Base-by-base conservation (phyloP, 306 rosid genomes). In the Malus sylvestris region DNA sequence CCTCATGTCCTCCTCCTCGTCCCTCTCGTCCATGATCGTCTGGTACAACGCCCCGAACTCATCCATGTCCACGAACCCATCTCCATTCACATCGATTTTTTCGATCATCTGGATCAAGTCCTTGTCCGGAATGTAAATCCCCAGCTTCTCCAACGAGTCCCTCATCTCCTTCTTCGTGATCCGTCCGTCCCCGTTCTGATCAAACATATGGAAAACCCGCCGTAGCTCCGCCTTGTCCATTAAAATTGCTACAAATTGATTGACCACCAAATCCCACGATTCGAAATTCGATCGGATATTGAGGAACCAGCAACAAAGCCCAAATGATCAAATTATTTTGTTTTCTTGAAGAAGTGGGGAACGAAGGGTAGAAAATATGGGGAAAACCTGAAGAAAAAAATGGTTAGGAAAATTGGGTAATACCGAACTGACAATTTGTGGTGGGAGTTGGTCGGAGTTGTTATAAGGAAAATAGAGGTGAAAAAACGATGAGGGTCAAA, bases 121-220 rank as follows among this genome's bases (percentile, higher is more conserved):
- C 38, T 74, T 72, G 80, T 78, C 77, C 5, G 82, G 77, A 15
- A 82, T 82, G 68, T 46, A 78, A 46, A 82, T 82, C 23, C 82
- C 86, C 2, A 82, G 64, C 52, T 82, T 82, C 65, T 63, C 70
- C 30, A 82, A 58, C 18, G 80, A 78, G 40, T 78, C 74, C 5
- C 77, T 74, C n/a, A 78, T 73, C 73, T 82, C 82, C 62, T 62
- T 75, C 60, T 68, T 78, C 19, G 82, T 82, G 71, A 82, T 82
- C 42, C 76, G 60, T 2, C 85, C 85, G 46, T 82, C 85, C 1
- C 85, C 85, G 35, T 82, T 82, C 20, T 52, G 38, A 70, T 82
- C 85, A 49, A 82, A 82, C 85, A 82, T 82, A 32, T 82, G 85
- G 19, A 82, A 82, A 59, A 82, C 82, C 25, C 85, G 71, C 20